A percentile compares a stretch with the other conserved stretches of the same genome.
Evolutionary conservation across 257 asterid genomes (phyloP).

Genomic region (Parsonsia alboflavescens): DNA sequence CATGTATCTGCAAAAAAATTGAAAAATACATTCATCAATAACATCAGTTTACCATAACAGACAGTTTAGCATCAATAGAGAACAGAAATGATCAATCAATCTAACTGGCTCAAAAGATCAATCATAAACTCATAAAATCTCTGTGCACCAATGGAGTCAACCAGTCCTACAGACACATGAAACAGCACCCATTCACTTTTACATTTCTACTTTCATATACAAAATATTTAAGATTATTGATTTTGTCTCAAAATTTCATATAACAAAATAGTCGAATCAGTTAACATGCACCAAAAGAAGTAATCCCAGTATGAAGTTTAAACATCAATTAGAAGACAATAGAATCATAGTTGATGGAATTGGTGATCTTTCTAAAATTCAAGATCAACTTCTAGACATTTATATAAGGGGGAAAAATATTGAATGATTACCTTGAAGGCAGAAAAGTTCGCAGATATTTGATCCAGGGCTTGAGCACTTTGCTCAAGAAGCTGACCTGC

Average conservation of each 20-base stretch:
- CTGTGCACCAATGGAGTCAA: background rate
- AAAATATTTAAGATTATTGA: background rate
- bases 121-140: background rate
- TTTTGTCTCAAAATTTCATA: background rate
- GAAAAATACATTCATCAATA: constrained; percentile 16
- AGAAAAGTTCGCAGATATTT: constrained; percentile 68
- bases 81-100: background rate
- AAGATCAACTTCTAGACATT: background rate
- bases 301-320: background rate
- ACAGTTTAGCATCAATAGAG: constrained; percentile 8
- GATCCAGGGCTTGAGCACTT: constrained; percentile 68
- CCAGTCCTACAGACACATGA: background rate
- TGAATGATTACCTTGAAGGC: constrained; percentile 47
- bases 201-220: background rate
- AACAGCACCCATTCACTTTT: background rate
- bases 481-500: constrained; percentile 75
- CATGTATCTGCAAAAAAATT: constrained; percentile 54
- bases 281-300: background rate
- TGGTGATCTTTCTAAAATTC: background rate
- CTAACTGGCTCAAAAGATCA: background rate
- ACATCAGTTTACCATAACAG: constrained; percentile 13
- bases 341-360: background rate
- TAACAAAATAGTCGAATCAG: background rate
- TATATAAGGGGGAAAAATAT: background rate
- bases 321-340: background rate